Percentiles rank a stretch among this genome's conserved stretches.
Conservation (phyloP, 2,329 filamentous ascomycete genomes). For the Calonectria honghensis region DNA sequence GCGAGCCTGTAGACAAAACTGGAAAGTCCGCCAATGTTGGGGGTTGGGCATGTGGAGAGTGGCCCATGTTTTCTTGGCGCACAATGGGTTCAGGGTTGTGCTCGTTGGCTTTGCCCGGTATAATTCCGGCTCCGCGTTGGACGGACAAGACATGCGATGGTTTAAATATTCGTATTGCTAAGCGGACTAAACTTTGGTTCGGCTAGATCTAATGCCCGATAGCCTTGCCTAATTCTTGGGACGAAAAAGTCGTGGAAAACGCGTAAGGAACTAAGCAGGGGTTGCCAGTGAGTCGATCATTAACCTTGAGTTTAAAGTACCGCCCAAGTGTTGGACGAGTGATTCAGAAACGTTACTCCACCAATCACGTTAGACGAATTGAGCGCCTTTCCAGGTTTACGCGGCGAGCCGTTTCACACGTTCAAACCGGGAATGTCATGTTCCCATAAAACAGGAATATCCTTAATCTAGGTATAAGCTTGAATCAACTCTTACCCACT, state of each 20-base stretch:
- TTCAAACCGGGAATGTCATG: neutral
- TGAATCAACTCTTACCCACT: conserved; percentile 9
- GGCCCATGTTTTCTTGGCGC: neutral
- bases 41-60: neutral
- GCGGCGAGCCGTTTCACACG: neutral
- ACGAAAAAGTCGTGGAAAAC: neutral
- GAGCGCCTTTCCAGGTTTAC: conserved; percentile 1
- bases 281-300: neutral
- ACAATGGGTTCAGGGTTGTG: neutral
- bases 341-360: conserved; percentile 24
- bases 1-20: neutral
- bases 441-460: neutral
- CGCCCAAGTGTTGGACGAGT: neutral
- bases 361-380: conserved; percentile 6
- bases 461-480: conserved; percentile 14
- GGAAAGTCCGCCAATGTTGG: conserved; percentile 11
- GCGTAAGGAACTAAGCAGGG: neutral
- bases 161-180: neutral
- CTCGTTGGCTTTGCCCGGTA: neutral
- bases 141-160: neutral
- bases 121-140: neutral
- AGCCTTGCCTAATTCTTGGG: neutral
- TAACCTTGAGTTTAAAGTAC: conserved; percentile 21
- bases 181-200: neutral
- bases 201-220: neutral